Conservation (phyloP, 495 filamentous ascomycete species). For the Penicillium egyptiacum region DNA sequence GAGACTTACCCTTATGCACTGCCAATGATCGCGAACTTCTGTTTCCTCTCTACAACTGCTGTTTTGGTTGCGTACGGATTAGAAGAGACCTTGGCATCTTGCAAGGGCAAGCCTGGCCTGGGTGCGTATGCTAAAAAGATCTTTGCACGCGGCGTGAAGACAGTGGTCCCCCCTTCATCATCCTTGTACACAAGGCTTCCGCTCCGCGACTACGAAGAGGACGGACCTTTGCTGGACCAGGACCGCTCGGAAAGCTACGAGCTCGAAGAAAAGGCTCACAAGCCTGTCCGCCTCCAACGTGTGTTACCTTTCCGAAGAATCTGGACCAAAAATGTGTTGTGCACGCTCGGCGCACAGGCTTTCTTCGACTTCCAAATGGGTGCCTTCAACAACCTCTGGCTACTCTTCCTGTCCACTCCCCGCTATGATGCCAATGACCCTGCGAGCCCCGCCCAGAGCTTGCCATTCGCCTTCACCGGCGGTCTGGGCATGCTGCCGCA, state of each 20-base stretch:
- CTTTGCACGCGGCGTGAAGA: constrained; percentile 30
- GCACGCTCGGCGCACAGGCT: constrained; percentile 65
- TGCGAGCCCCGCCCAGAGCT: constrained; percentile 40
- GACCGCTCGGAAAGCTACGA: constrained; percentile 41
- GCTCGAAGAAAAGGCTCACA: constrained; percentile 40
- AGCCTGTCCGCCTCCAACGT: constrained; percentile 28
- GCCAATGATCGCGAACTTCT: constrained; percentile 71
- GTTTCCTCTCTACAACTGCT: constrained; percentile 59
- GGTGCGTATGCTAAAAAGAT: constrained; percentile 36
- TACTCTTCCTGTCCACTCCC: constrained; percentile 79
- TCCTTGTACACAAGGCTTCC: constrained; percentile 38
- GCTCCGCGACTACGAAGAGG: constrained; percentile 41
- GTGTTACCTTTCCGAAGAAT: constrained; percentile 68
- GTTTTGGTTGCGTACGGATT: constrained; percentile 61
- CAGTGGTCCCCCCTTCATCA: constrained; percentile 36
- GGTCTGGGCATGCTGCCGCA: constrained; percentile 75
- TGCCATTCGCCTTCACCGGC: constrained; percentile 75
- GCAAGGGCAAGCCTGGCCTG: constrained; percentile 47
- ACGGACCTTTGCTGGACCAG: constrained; percentile 34
- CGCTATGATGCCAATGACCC: constrained; percentile 58
- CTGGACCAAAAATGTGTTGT: constrained; percentile 75
- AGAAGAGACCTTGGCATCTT: constrained; percentile 58
- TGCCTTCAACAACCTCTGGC: constrained; percentile 83
- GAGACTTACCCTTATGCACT: constrained; percentile 68
- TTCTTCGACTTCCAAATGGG: constrained; percentile 74